phyloP scores from a whole-genome alignment of 352 stramenopile genomes.

The Pythium grandisporangium region DNA sequence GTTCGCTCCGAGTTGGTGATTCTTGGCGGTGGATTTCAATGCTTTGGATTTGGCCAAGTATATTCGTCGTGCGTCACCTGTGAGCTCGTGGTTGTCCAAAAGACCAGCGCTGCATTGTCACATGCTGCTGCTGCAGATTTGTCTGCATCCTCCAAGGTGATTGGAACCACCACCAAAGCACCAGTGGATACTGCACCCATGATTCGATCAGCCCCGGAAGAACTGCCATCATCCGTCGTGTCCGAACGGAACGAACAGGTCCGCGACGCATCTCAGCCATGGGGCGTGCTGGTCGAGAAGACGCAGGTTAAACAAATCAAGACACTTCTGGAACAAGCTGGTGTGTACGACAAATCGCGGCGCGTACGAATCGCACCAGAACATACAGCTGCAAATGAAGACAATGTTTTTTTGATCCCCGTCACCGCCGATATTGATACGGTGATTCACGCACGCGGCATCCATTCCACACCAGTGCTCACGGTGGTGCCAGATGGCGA shows the following conservation, averaged over 20 bases:
- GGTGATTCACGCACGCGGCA: constrained; percentile 9
- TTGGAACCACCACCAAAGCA: no score
- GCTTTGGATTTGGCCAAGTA: constrained; percentile 77
- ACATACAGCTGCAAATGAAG: constrained; percentile 4
- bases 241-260: no score
- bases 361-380: constrained; percentile 42
- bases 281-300: constrained; percentile 38
- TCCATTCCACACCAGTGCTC: constrained; percentile 23
- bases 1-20: constrained; percentile 26
- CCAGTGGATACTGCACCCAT: no score
- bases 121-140: no score
- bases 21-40: constrained; percentile 72
- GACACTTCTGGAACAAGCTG: constrained; percentile 45
- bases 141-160: no score
- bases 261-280: constrained; percentile 1
- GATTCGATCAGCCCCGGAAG: no score
- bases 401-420: constrained; percentile 51
- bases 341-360: constrained; percentile 74
- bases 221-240: no score
- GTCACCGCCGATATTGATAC: constrained; percentile 30
- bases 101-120: constrained; percentile 1
- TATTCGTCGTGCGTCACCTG: constrained; percentile 63
- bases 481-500: constrained; percentile 42
- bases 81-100: constrained; percentile 26
- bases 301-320: constrained; percentile 72